phyloP scores from a whole-genome alignment of 2,329 filamentous ascomycete species.

The Colletotrichum godetiae region DNA sequence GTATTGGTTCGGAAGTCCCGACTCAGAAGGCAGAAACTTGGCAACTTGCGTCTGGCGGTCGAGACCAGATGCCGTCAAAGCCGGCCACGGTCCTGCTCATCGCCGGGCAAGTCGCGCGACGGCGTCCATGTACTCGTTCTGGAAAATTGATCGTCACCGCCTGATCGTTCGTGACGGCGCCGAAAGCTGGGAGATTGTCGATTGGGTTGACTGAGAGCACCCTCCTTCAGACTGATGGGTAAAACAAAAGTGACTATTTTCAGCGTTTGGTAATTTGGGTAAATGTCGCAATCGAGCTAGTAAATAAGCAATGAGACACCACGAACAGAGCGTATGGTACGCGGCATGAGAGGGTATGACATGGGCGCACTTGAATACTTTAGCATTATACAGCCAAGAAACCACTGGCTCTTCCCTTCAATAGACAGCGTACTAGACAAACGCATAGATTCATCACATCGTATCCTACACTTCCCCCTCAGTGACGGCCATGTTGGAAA shows the following conservation, averaged over 20 bases:
- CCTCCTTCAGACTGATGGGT: background rate
- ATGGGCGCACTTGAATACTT: constrained; percentile 3
- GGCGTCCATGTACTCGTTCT: constrained; percentile 72
- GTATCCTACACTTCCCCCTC: background rate
- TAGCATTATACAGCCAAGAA: constrained; percentile 20
- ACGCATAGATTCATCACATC: background rate
- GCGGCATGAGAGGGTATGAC: background rate
- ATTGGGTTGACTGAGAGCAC: constrained; percentile 59
- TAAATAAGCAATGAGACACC: constrained; percentile 17
- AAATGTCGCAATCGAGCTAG: constrained; percentile 27
- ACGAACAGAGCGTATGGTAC: constrained; percentile 1
- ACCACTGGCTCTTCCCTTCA: background rate
- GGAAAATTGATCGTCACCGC: constrained; percentile 77
- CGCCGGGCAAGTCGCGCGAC: constrained; percentile 73
- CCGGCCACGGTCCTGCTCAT: constrained; percentile 70
- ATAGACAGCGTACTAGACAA: constrained; percentile 12
- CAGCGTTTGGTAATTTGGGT: constrained; percentile 24
- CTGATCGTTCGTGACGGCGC: constrained; percentile 76
- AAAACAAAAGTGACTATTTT: constrained; percentile 5
- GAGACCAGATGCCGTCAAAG: constrained; percentile 67
- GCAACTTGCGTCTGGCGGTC: constrained; percentile 81
- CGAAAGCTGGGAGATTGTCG: constrained; percentile 70
- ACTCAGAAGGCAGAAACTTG: constrained; percentile 78
- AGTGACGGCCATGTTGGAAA: background rate
- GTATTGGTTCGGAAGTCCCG: constrained; percentile 88